Evolutionary conservation across 2,329 filamentous ascomycete species (phyloP).

Genomic region (Aspergillus tamarii): DNA sequence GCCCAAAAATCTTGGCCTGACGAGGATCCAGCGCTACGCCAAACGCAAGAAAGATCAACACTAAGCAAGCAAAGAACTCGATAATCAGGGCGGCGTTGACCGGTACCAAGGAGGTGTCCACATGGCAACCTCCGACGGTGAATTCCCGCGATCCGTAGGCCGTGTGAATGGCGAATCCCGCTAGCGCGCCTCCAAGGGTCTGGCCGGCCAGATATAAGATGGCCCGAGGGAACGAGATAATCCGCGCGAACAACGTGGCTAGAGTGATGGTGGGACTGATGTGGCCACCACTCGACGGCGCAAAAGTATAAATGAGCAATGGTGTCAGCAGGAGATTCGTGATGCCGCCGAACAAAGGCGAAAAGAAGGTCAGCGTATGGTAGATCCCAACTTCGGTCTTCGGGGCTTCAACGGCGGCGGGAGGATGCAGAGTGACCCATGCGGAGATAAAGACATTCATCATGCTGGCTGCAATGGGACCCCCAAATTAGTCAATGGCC

Average conservation of each 20-base stretch:
- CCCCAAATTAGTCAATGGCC: background rate
- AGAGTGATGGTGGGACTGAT: constrained; percentile 59
- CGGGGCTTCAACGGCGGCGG: constrained; percentile 19
- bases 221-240: constrained; percentile 54
- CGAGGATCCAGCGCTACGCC: constrained; percentile 59
- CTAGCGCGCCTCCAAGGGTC: constrained; percentile 49
- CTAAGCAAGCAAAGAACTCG: constrained; percentile 52
- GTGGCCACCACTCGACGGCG: constrained; percentile 55
- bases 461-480: constrained; percentile 23
- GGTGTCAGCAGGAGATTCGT: constrained; percentile 48
- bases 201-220: constrained; percentile 54
- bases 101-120: constrained; percentile 40
- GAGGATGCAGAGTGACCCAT: constrained; percentile 27
- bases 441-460: constrained; percentile 31
- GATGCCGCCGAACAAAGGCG: constrained; percentile 41
- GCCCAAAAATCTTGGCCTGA: constrained; percentile 54
- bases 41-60: constrained; percentile 54
- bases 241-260: constrained; percentile 54
- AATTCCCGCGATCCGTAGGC: constrained; percentile 31
- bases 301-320: constrained; percentile 55
- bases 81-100: constrained; percentile 50
- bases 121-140: constrained; percentile 44
- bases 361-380: constrained; percentile 30
- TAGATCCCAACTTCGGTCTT: constrained; percentile 32
- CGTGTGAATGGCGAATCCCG: constrained; percentile 47